A percentile compares a stretch with the other conserved stretches of the same genome.
phyloP scores from a whole-genome alignment of 257 asterid species.

The Plantago major region DNA sequence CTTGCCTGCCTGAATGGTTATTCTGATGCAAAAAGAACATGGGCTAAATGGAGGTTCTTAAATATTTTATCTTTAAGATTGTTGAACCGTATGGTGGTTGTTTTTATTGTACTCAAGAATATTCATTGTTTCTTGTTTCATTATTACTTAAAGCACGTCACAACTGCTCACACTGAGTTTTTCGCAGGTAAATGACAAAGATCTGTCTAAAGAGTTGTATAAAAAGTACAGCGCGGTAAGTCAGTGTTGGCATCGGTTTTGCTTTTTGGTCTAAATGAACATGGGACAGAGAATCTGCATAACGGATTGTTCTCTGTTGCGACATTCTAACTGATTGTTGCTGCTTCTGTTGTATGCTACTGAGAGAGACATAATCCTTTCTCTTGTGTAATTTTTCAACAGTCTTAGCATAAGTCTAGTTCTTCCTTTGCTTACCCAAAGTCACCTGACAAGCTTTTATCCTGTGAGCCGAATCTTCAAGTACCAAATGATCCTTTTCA shows the following conservation, averaged over 20 bases:
- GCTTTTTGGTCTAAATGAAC: constrained; percentile 11
- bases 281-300: constrained; percentile 1
- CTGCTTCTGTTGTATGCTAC: not conserved
- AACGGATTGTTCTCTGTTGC: not conserved
- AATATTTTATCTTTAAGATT: no score
- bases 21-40: no score
- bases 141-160: not conserved
- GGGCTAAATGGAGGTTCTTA: no score
- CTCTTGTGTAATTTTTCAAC: not conserved
- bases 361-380: constrained; percentile 4
- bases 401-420: no score
- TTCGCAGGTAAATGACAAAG: constrained; percentile 73
- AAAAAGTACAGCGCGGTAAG: constrained; percentile 90
- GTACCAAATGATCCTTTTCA: constrained; percentile 2
- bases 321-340: not conserved
- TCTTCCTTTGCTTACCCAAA: no score
- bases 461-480: not conserved
- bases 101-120: no score
- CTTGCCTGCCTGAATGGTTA: no score
- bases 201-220: constrained; percentile 85
- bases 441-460: not conserved
- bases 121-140: no score
- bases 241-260: constrained; percentile 10
- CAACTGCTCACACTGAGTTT: constrained; percentile 20
- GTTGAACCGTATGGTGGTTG: no score